phyloP scores from a whole-genome alignment of 169 alveolate genomes.

The Eimeria maxima region DNA sequence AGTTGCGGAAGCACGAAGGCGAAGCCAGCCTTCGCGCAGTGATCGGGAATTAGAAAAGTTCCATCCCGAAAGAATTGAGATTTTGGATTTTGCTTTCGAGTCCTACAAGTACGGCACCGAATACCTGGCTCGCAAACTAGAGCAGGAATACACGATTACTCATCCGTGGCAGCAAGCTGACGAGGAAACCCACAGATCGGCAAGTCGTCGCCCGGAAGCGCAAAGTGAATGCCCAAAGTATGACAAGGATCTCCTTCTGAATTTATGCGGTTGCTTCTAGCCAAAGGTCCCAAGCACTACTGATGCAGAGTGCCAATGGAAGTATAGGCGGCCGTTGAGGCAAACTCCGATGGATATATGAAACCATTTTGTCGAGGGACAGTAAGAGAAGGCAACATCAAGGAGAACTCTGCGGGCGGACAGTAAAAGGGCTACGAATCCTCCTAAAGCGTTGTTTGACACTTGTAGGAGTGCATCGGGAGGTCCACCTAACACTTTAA shows the following conservation, averaged over 20 bases:
- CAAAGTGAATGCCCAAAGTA: background rate
- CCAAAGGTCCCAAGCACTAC: background rate
- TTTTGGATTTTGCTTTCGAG: slow-evolving; percentile 8
- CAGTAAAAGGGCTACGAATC: background rate
- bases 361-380: background rate
- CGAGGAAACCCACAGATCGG: background rate
- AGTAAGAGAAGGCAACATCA: background rate
- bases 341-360: background rate
- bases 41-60: slow-evolving; percentile 36
- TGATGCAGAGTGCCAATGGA: background rate
- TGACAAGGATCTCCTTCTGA: background rate
- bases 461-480: background rate
- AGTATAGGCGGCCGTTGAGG: background rate
- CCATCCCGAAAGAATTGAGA: slow-evolving; percentile 48
- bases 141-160: background rate
- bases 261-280: background rate
- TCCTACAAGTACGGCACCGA: slow-evolving; percentile 13
- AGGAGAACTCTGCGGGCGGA: background rate
- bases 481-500: background rate
- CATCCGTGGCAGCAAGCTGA: background rate
- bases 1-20: background rate
- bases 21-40: background rate
- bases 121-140: background rate
- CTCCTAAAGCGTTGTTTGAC: too few species aligned
- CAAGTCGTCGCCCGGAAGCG: slow-evolving; percentile 6